Conservation (phyloP, 164 flowering plant species). For the Aristolochia fimbriata region DNA sequence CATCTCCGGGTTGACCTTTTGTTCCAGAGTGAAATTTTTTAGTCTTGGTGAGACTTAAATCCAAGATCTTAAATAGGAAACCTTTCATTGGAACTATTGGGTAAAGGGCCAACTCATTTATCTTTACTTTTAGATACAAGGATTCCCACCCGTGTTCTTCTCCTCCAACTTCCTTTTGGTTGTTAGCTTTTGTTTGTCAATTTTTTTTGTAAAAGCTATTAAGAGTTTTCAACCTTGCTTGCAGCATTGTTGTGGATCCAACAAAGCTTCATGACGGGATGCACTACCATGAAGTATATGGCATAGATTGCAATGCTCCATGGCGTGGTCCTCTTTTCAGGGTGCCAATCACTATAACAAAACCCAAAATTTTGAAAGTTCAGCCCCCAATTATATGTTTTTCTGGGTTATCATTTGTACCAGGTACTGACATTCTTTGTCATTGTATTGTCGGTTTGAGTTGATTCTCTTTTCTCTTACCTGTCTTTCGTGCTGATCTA, state of each 20-base stretch:
- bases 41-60: too few relatives aligned
- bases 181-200: too few relatives aligned
- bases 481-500: background rate
- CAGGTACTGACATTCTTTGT: slow-evolving; percentile 37
- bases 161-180: too few relatives aligned
- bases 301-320: slow-evolving; percentile 78
- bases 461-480: background rate
- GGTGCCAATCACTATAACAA: slow-evolving; percentile 81
- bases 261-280: slow-evolving; percentile 64
- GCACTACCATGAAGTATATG: slow-evolving; percentile 84
- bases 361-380: slow-evolving; percentile 43
- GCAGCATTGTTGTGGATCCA: slow-evolving; percentile 88
- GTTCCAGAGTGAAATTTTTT: too few relatives aligned
- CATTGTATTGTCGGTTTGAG: background rate
- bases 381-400: slow-evolving; percentile 49
- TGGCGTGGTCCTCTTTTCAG: slow-evolving; percentile 95
- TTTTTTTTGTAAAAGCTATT: background rate
- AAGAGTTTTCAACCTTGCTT: background rate
- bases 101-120: too few relatives aligned
- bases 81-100: too few relatives aligned
- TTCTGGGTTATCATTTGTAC: slow-evolving; percentile 52
- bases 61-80: too few relatives aligned
- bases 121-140: too few relatives aligned
- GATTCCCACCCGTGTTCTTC: too few relatives aligned
- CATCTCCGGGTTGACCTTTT: too few relatives aligned